Base-by-base conservation (phyloP, 129 eudicot species). In the Smallanthus sonchifolius region DNA sequence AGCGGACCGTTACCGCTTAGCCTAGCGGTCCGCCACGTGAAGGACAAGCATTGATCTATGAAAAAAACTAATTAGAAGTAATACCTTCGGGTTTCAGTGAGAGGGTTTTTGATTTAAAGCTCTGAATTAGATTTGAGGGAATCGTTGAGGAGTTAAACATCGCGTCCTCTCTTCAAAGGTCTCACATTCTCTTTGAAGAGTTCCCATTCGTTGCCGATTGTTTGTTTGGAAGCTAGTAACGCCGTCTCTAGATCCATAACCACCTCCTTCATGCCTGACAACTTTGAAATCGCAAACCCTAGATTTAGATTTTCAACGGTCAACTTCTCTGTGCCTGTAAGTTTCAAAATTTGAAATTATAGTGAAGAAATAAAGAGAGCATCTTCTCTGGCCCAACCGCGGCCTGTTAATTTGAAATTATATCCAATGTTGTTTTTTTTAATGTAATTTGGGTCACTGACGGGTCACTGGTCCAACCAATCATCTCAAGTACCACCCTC, bases 81-180 rank as follows among this genome's bases (percentile, higher is more conserved):
- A 14, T 3, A 89, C 98, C 90, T 88, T 70, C 93, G 85, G 0
- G 76, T 67, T 0, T 80, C 69, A 6, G 81, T 57, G 10, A 93
- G 95, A 11, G 91, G 77, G 55, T 86, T 81, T 73, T 75, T 83
- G 89, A 81, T 70, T 17, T 76, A 89, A 42, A 55, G n/a, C 64
- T 86, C 67, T 4, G 89, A 77, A 42, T 86, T 76, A 49, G 98
- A 90, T 78, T 81, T 93, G 76, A 93, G 96, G 73, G 98, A 88
- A 8, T 86, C 24, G 47, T 94, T 94, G 54, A 94, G 87, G 71
- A 93, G 88, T 20, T 69, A 39, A 0, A 93, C 89, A 5, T 93
- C 85, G 35, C 98, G 92, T 10, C 98, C 98, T 73, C 98, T 83
- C 75, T 93, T 93, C 76, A 93, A 45, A 0, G 98, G 98, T 62